These are phyloP conservation scores for Candida maltosa DNA, from an alignment of 805 yeast genomes.

Conservation along the genomic window DNA sequence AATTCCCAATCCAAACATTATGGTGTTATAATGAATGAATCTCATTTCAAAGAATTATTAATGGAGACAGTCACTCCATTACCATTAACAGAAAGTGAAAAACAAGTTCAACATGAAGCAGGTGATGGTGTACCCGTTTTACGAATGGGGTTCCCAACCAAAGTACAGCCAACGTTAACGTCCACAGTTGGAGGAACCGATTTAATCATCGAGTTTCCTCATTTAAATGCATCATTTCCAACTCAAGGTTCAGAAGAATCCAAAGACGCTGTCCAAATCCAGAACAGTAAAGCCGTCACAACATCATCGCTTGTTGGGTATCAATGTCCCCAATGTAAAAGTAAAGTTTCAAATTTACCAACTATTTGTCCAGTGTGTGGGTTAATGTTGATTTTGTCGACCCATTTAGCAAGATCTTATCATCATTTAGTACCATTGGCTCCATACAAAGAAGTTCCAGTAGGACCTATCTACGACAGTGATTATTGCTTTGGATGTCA, in stretches of 20 bases:
- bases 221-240: constrained; percentile 83
- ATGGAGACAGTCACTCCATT: constrained; percentile 88
- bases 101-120: constrained; percentile 11
- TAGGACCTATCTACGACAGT: constrained; percentile 41
- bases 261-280: constrained; percentile 30
- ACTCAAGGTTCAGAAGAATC: constrained; percentile 42
- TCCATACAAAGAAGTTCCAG: constrained; percentile 66
- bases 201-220: constrained; percentile 46
- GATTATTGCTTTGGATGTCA: constrained; percentile 63
- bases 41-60: constrained; percentile 78
- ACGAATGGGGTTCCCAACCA: constrained; percentile 92
- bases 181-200: constrained; percentile 22
- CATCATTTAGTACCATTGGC: constrained; percentile 89
- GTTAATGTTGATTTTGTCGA: constrained; percentile 82
- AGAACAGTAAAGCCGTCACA: constrained; percentile 10
- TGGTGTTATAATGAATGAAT: constrained; percentile 82
- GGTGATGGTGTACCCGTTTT: constrained; percentile 70
- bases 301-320: constrained; percentile 56
- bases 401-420: constrained; percentile 92
- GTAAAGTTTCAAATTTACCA: constrained; percentile 85
- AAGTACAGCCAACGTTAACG: constrained; percentile 56
- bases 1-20: constrained; percentile 39
- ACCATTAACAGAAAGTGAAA: constrained; percentile 54
- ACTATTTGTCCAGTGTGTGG: constrained; percentile 92
- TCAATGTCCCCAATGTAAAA: constrained; percentile 83